Base-by-base conservation (phyloP, 2,329 filamentous ascomycete species). In the Aspergillus pseudonomiae region DNA sequence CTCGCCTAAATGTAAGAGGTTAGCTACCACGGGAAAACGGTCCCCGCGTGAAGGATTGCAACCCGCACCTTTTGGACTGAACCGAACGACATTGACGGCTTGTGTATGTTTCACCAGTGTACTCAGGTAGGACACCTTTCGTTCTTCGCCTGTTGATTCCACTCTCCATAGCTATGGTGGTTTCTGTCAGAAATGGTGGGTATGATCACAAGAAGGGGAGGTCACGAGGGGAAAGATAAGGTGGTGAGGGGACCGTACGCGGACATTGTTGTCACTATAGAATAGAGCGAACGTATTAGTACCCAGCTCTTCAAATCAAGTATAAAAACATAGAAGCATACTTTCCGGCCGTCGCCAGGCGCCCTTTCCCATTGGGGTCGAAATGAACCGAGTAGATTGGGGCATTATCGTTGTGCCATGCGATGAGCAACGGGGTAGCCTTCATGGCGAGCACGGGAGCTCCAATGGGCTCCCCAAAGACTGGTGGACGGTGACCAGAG, bases 351-450 rank as follows among this genome's bases (percentile, higher is more conserved):
- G 95, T 99, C 63, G 95, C 95, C 67, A 99, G 83, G 73, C 95
- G 89, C 60, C 93, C 93, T 79, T 95, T 97, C 68, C 93, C 93
- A 75, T 92, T 86, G 55, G 92, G 92, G 77, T 99, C 94, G 77
- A 98, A 99, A 79, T 98, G 94, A 71, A 93, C 93, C 50, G 94
- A 97, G 82, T 98, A 99, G 77, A 99, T 94, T 63, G 95, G 95
- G 73, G 92, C 89, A 81, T 96, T 97, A 76, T 97, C 92, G 79
- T 97, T 92, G 81, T 99, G 96, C 95, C 95, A 99, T 84, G 96
- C 93, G 82, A 99, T 94, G 77, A 98, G 94, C 71, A 99, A 86
- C 72, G 95, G 94, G 75, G 93, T 90, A 76, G 93, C 94, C 87
- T 96, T 98, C 95, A 99, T 99, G 77, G 79, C 75, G 75, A 69